Conservation (phyloP, 1,284 basidiomycete species). For the Papiliotrema flavescens region DNA sequence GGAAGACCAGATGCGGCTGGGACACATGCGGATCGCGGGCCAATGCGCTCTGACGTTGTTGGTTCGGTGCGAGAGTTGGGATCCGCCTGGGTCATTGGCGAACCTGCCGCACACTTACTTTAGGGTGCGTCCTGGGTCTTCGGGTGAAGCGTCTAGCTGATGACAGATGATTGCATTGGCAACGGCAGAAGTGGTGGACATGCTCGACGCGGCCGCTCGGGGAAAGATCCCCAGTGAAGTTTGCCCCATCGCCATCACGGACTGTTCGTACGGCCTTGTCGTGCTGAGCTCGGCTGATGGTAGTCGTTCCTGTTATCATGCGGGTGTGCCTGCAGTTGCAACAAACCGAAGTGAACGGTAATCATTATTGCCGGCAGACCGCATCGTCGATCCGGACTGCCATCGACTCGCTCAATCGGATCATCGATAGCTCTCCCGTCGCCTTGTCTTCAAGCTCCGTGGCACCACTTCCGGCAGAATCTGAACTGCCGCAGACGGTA, state of each 20-base stretch:
- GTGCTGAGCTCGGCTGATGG: not conserved
- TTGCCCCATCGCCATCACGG: constrained; percentile 3
- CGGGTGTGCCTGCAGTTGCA: not conserved
- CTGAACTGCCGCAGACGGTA: no score
- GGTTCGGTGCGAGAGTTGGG: constrained; percentile 28
- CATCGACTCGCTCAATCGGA: no score
- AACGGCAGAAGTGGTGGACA: constrained; percentile 9
- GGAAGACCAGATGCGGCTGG: constrained; percentile 2
- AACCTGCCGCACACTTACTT: constrained; percentile 33
- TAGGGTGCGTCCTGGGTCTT: constrained; percentile 11
- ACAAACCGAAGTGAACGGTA: no score
- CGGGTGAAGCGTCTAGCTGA: not conserved
- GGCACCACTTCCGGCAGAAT: no score
- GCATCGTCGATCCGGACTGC: no score
- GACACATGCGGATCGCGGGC: constrained; percentile 3
- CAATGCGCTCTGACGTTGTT: constrained; percentile 26
- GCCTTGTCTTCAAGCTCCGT: no score
- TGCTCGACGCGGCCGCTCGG: constrained; percentile 11
- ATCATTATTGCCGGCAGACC: no score
- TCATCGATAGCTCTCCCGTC: no score
- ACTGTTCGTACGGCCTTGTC: not conserved
- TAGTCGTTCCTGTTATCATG: not conserved
- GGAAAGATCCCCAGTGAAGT: not conserved
- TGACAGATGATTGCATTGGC: constrained; percentile 22
- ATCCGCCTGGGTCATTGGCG: constrained; percentile 15